Evolutionary conservation across 257 asterid species (phyloP), one percentile per base, ranked within the genome.

Genomic region (Rhazya stricta): DNA sequence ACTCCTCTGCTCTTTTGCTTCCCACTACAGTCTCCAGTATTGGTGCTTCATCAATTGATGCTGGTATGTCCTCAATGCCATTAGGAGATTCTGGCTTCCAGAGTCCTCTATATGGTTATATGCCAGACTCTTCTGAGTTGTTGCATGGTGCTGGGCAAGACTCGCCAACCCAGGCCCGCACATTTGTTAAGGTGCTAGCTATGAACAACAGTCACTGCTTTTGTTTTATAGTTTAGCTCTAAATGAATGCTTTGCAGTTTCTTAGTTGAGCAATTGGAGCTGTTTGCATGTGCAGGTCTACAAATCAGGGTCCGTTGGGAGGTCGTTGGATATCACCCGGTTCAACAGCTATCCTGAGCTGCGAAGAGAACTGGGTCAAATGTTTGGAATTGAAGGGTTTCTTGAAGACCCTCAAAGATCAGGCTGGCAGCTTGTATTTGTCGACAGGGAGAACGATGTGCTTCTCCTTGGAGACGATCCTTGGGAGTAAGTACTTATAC

Each of bases 401-500:
- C 95, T 94, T 83, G 96, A 90, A 85, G 94, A 89, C 91, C 98
- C 96, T 85, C 89, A 93, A 82, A 89, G 98, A 93, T 93, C 98
- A 93, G 98, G 98, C 98, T 93, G 98, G 97, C 98, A 93, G 98
- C 98, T 93, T 93, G 97, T 93, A 93, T 93, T 93, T 73, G 97
- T 93, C 39, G 98, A 93, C 96, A 90, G 98, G 97, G 98, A 93
- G 98, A 82, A 91, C 29, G 98, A 93, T 73, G 77, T 85, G 45
- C 98, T 93, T 89, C 98, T 93, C 96, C 97, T 93, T 91, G 98
- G 98, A 81, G 98, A 94, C 83, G 98, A 87, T 80, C 97, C 98
- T 50, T 94, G 98, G 98, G 97, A 91, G 98, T 91, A 84, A 88
- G 97, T 84, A 60, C 32, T 50, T 62, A 25, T 27, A 39, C 46